Conservation (phyloP, 805 yeast species). For the Yamadazyma sp. region DNA sequence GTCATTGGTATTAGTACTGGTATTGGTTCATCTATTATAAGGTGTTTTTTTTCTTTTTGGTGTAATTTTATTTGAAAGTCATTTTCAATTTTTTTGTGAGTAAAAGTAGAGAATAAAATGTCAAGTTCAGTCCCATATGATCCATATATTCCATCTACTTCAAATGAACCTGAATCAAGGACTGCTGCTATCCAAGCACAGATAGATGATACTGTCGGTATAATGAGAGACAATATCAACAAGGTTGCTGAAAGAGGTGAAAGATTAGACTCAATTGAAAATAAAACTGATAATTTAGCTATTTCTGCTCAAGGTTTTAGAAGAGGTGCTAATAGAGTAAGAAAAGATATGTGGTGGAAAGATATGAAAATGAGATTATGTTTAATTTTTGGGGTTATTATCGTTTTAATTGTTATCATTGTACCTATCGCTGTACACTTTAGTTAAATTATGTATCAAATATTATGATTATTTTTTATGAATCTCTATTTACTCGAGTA, state of each 20-base stretch:
- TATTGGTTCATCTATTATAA: no score
- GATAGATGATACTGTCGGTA: slow-evolving; percentile 93
- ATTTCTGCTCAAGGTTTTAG: slow-evolving; percentile 92
- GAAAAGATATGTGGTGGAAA: slow-evolving; percentile 99
- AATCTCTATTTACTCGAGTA: no score
- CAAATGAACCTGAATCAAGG: slow-evolving; percentile 53
- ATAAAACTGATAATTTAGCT: slow-evolving; percentile 89
- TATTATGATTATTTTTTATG: no score
- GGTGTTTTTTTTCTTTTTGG: no score
- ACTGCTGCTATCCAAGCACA: slow-evolving; percentile 87
- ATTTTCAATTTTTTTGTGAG: not conserved
- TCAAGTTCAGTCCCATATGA: slow-evolving; percentile 81
- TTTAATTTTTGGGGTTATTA: slow-evolving; percentile 69
- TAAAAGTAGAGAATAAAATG: slow-evolving; percentile 38
- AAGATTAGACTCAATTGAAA: slow-evolving; percentile 85
- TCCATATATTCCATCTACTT: slow-evolving; percentile 70
- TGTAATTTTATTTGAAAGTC: no score
- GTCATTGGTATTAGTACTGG: no score
- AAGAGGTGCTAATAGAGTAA: slow-evolving; percentile 93
- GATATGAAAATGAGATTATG: slow-evolving; percentile 96
- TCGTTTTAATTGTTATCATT: slow-evolving; percentile 79
- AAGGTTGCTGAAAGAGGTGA: slow-evolving; percentile 95
- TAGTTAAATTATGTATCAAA: no score
- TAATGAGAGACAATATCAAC: slow-evolving; percentile 96
- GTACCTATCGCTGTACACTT: slow-evolving; percentile 95